Evolutionary conservation across 176 grass and related monocot species (phyloP).

Genomic region (Carex cristatella): DNA sequence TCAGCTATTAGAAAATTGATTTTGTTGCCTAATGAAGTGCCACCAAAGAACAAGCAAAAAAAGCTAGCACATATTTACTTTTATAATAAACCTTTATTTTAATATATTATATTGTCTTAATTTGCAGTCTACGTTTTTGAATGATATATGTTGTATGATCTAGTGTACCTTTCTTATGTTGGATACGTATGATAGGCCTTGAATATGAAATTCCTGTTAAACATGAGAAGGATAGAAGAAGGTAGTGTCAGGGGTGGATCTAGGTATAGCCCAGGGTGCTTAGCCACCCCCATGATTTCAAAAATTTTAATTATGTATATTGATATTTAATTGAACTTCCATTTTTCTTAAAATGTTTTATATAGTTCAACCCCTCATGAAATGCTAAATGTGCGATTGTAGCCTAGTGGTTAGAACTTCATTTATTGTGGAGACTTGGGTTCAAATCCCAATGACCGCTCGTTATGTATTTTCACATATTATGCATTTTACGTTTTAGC

Average conservation of each 20-base stretch:
- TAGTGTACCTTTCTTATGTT: slow-evolving; percentile 12
- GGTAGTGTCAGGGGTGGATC: background rate
- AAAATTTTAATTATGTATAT: too few species aligned
- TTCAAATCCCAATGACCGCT: too few species aligned
- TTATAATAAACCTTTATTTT: background rate
- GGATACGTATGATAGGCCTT: background rate
- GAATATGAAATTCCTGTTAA: slow-evolving; percentile 7
- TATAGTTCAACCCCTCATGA: too few species aligned
- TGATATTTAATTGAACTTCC: too few species aligned
- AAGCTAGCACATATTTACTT: background rate
- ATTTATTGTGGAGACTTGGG: too few species aligned
- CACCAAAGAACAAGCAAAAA: background rate
- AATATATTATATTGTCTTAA: background rate
- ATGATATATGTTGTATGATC: background rate
- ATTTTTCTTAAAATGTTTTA: too few species aligned
- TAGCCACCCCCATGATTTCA: too few species aligned
- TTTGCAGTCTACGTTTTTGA: background rate
- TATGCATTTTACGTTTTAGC: too few species aligned
- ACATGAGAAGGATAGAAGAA: slow-evolving; percentile 20
- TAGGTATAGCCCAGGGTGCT: too few species aligned
- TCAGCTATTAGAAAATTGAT: background rate
- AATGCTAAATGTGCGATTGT: too few species aligned
- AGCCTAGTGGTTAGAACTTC: too few species aligned
- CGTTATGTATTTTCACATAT: too few species aligned
- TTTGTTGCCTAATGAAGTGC: background rate